A percentile compares a stretch with the other conserved stretches of the same genome.
Conservation (phyloP, 495 filamentous ascomycete species). For the Talaromyces stipitatus region DNA sequence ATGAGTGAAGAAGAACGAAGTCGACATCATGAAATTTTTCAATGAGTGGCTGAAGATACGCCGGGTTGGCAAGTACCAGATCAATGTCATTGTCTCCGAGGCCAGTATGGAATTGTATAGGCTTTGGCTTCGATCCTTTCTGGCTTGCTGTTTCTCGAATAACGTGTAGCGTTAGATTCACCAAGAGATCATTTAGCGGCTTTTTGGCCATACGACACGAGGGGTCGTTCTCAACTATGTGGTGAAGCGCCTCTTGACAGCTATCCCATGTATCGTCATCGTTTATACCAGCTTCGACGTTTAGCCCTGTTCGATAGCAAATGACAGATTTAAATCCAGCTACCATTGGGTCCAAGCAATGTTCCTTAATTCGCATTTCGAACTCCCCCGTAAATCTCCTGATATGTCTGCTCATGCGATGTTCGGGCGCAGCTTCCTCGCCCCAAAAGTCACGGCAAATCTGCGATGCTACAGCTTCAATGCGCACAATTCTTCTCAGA, state of each 20-base stretch:
- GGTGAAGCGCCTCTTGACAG: constrained; percentile 20
- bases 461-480: constrained; percentile 67
- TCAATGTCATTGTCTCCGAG: constrained; percentile 79
- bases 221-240: constrained; percentile 16
- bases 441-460: constrained; percentile 44
- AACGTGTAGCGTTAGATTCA: constrained; percentile 43
- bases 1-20: constrained; percentile 75
- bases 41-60: constrained; percentile 70
- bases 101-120: constrained; percentile 82
- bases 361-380: constrained; percentile 36
- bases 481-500: constrained; percentile 74
- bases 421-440: constrained; percentile 7
- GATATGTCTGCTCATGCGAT: constrained; percentile 17
- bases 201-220: constrained; percentile 54
- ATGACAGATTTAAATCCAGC: constrained; percentile 81
- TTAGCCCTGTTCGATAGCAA: constrained; percentile 75
- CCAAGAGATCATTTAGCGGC: constrained; percentile 56
- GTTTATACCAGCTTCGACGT: constrained; percentile 23
- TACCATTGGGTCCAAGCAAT: constrained; percentile 57
- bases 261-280: constrained; percentile 16
- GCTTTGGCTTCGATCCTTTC: constrained; percentile 43
- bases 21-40: constrained; percentile 57
- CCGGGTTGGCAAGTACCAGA: constrained; percentile 62
- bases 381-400: constrained; percentile 36
- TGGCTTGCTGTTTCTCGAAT: constrained; percentile 11